Evolutionary conservation across 192 early-diverging fungal genomes (phyloP), one percentile per base, ranked within the genome.

Genomic region (Podochytrium sp.): DNA sequence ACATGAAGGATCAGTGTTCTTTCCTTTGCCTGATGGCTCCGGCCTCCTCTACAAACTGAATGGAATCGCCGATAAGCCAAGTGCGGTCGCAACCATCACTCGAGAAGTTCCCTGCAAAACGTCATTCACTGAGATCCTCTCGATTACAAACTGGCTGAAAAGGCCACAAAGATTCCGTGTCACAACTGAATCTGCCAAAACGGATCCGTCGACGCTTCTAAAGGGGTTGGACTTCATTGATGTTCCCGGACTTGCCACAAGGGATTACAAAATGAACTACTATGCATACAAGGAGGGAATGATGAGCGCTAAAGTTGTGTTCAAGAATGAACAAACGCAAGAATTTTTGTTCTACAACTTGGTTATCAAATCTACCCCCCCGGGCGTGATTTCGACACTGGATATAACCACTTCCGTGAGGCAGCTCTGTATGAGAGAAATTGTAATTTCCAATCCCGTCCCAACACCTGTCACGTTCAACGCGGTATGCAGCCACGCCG

Each of bases 181-280:
- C 7, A 76, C 75, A 25, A 78, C 70, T 42, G 88, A 89, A 47
- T 57, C 86, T 35, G 59, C 80, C 1, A 89, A 89, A 52, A 77
- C 87, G 18, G 88, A 89, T 77, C 77, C 84, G 5, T 74, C 78
- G 43, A 79, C 86, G 14, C 72, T 89, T n/a, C 34, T 89, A 43
- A 84, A 85, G 53, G 88, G 88, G 4, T 74, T 84, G 52, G 88
- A 89, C 51, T 89, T 80, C 72, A 78, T 89, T 35, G 88, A 89
- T 40, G 73, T 89, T 32, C 84, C 86, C 5, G 77, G 75, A 2
- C 59, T 79, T 14, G 61, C 75, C 2, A 81, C 75, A 14, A 83
- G 83, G 58, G 83, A 89, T 34, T 89, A 89, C 65, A 89, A 89
- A 68, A 75, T 89, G 38, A 75, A 75, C 20, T 89, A 83, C 73